Percentiles rank a stretch among this genome's conserved stretches.
Conservation (phyloP, 1,284 basidiomycete species). For the Anthracocystis panici-leucophaei region DNA sequence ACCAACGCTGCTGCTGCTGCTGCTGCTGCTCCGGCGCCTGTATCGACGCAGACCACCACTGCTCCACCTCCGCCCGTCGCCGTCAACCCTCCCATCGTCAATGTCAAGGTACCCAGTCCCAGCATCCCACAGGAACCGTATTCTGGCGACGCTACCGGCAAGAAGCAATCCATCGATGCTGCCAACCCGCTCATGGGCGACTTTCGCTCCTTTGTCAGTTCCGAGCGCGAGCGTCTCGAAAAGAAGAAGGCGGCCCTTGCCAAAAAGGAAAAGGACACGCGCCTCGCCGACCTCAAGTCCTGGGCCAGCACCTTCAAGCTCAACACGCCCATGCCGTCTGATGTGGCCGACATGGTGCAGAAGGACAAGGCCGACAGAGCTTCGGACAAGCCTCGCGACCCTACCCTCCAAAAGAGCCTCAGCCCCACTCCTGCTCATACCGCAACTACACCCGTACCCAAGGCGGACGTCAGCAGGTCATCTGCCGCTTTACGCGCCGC, state of each 20-base stretch:
- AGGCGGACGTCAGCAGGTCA: slow-evolving; percentile 32
- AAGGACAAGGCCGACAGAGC: slow-evolving; percentile 55
- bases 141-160: slow-evolving; percentile 19
- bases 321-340: slow-evolving; percentile 91
- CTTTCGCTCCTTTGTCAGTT: slow-evolving; percentile 65
- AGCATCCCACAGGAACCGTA: slow-evolving; percentile 38
- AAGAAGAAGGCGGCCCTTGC: slow-evolving; percentile 89
- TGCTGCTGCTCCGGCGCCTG: slow-evolving; percentile 4
- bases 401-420: slow-evolving; percentile 58
- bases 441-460: slow-evolving; percentile 15
- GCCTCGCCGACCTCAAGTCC: slow-evolving; percentile 88
- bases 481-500: slow-evolving; percentile 33
- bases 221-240: slow-evolving; percentile 71
- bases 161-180: slow-evolving; percentile 38
- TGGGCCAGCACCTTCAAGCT: slow-evolving; percentile 96
- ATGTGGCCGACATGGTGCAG: slow-evolving; percentile 79
- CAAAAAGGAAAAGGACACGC: slow-evolving; percentile 92
- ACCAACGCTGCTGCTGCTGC: slow-evolving; percentile 6
- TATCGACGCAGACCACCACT: slow-evolving; percentile 18
- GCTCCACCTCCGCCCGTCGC: slow-evolving; percentile 17
- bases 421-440: slow-evolving; percentile 55
- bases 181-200: slow-evolving; percentile 60
- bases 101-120: slow-evolving; percentile 51
- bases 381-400: slow-evolving; percentile 61
- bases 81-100: slow-evolving; percentile 34